A percentile compares a stretch with the other conserved stretches of the same genome.
phyloP scores from a whole-genome alignment of 495 filamentous ascomycete genomes.

The Penicillium waksmanii region DNA sequence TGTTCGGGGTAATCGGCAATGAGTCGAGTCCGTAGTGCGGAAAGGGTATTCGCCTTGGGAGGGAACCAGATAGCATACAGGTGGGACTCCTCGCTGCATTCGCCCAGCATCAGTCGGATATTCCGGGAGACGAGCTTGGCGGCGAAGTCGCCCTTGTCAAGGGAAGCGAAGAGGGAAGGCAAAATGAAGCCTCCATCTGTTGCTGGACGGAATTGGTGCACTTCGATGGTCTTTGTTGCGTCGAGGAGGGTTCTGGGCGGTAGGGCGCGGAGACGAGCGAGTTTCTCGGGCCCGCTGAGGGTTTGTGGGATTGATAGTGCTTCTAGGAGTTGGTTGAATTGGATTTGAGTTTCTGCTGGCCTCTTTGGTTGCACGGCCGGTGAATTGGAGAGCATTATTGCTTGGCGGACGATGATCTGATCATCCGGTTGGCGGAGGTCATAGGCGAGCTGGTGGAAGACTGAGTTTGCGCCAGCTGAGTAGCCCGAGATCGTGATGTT shows the following conservation, averaged over 20 bases:
- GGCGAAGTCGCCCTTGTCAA: slow-evolving; percentile 55
- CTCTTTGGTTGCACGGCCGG: slow-evolving; percentile 58
- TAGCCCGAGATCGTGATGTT: slow-evolving; percentile 69
- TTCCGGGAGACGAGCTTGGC: slow-evolving; percentile 42
- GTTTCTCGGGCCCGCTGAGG: slow-evolving; percentile 45
- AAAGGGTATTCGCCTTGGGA: slow-evolving; percentile 38
- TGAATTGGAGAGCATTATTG: slow-evolving; percentile 59
- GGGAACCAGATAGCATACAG: slow-evolving; percentile 53
- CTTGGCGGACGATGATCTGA: slow-evolving; percentile 47
- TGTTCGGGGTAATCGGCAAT: slow-evolving; percentile 55
- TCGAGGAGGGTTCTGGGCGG: slow-evolving; percentile 43
- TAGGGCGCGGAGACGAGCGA: slow-evolving; percentile 47
- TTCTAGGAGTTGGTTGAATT: slow-evolving; percentile 59
- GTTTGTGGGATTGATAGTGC: slow-evolving; percentile 48
- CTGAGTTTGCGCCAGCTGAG: slow-evolving; percentile 71
- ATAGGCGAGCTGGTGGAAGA: slow-evolving; percentile 60
- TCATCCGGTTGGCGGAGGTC: slow-evolving; percentile 51
- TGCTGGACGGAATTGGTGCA: slow-evolving; percentile 59
- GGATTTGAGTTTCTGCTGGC: slow-evolving; percentile 47
- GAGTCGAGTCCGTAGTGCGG: slow-evolving; percentile 48
- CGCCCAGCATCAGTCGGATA: slow-evolving; percentile 56
- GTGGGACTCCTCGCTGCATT: slow-evolving; percentile 57
- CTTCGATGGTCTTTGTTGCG: slow-evolving; percentile 38
- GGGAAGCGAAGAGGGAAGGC: slow-evolving; percentile 43
- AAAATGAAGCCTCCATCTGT: slow-evolving; percentile 55